These are phyloP conservation scores for Suhomyces wounanorum DNA, from an alignment of 1,139 yeast genomes.

Conservation along the genomic window DNA sequence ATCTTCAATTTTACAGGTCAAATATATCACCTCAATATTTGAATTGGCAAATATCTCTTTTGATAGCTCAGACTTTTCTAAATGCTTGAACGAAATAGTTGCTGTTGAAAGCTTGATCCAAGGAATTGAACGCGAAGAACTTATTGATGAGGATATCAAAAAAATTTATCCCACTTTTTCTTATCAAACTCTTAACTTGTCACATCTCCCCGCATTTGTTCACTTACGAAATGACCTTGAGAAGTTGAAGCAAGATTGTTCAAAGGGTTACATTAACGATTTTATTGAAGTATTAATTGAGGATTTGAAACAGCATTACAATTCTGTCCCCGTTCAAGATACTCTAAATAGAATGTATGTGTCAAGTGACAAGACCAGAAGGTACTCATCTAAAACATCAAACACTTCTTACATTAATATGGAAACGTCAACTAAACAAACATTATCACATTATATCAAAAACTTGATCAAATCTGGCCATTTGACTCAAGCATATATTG, in stretches of 20 bases:
- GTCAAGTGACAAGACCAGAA: constrained; percentile 28
- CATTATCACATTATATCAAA: constrained; percentile 47
- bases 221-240: constrained; percentile 54
- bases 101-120: constrained; percentile 56
- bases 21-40: constrained; percentile 48
- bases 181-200: constrained; percentile 52
- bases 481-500: constrained; percentile 61
- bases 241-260: constrained; percentile 58
- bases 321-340: constrained; percentile 47
- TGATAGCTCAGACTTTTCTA: constrained; percentile 38
- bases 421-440: constrained; percentile 34
- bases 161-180: constrained; percentile 48
- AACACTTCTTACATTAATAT: constrained; percentile 38
- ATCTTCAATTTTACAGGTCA: constrained; percentile 65
- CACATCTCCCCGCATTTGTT: constrained; percentile 58
- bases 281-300: constrained; percentile 57
- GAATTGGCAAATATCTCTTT: constrained; percentile 56
- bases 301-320: constrained; percentile 63
- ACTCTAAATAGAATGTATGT: constrained; percentile 54
- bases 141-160: constrained; percentile 24
- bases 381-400: constrained; percentile 19
- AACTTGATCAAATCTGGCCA: constrained; percentile 67
- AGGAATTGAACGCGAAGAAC: constrained; percentile 45
- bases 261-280: constrained; percentile 62
- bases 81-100: constrained; percentile 55